Percentiles rank a stretch among this genome's conserved stretches.
Evolutionary conservation across 306 rosid species (phyloP).

Genomic region (Gastrolobium villosum): DNA sequence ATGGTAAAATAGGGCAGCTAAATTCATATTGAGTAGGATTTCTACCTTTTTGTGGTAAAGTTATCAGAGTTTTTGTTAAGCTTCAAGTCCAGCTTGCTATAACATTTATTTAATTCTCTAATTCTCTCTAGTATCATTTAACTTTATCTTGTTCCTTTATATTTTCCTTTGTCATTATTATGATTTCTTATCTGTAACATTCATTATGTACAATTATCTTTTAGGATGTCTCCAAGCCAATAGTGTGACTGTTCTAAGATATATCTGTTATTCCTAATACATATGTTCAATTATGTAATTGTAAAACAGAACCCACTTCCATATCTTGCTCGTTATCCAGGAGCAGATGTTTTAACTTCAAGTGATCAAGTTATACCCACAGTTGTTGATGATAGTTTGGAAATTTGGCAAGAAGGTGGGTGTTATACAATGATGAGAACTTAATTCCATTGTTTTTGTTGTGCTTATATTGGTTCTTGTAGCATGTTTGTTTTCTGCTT

Average conservation of each 20-base stretch:
- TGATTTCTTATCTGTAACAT: constrained; percentile 21
- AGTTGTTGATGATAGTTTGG: constrained; percentile 88
- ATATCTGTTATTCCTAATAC: constrained; percentile 41
- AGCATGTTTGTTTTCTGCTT: neutral
- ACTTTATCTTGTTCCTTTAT: constrained; percentile 19
- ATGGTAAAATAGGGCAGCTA: constrained; percentile 7
- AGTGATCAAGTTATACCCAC: constrained; percentile 94
- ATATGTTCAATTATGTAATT: constrained; percentile 46
- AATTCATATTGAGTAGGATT: constrained; percentile 20
- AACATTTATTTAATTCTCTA: constrained; percentile 4
- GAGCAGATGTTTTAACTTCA: constrained; percentile 93
- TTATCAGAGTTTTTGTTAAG: constrained; percentile 14
- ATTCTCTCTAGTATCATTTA: neutral
- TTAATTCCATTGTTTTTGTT: no score
- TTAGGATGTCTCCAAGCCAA: constrained; percentile 31
- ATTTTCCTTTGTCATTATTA: constrained; percentile 4
- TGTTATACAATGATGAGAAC: no score
- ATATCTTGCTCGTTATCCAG: constrained; percentile 90
- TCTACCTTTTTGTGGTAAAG: constrained; percentile 23
- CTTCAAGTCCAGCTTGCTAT: constrained; percentile 28
- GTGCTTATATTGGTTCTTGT: constrained; percentile 34
- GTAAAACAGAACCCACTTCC: constrained; percentile 94
- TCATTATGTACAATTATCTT: neutral
- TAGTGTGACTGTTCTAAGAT: constrained; percentile 23
- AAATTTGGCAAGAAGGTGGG: constrained; percentile 84